Percentiles rank a stretch among this genome's conserved stretches.
Conservation (phyloP, 495 filamentous ascomycete species). For the Penicillium arizonense region DNA sequence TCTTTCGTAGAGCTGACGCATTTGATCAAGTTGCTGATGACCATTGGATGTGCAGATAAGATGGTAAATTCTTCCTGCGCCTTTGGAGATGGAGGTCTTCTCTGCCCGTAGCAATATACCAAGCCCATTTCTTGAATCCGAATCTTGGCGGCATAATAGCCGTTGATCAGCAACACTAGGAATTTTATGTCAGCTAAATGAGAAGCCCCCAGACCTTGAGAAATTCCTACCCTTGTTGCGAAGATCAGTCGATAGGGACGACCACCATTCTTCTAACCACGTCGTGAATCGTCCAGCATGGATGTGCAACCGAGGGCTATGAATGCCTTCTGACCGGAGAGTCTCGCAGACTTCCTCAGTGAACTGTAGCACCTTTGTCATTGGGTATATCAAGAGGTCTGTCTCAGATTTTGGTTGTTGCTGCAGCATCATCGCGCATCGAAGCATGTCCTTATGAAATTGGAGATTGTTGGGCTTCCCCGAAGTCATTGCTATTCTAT, state of each 20-base stretch:
- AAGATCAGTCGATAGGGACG: conserved; percentile 10
- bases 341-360: conserved; percentile 11
- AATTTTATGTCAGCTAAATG: not conserved
- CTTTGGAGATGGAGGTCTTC: conserved; percentile 8
- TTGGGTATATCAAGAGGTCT: conserved; percentile 10
- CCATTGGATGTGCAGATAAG: conserved; percentile 6
- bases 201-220: not conserved
- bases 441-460: conserved; percentile 11
- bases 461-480: conserved; percentile 11
- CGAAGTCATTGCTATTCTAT: conserved; percentile 12
- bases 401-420: conserved; percentile 10
- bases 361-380: conserved; percentile 9
- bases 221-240: not conserved
- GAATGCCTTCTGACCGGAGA: conserved; percentile 6
- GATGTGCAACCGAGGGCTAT: conserved; percentile 1
- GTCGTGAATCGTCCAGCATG: conserved; percentile 15
- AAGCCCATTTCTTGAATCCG: conserved; percentile 17
- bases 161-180: conserved; percentile 9
- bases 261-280: conserved; percentile 18
- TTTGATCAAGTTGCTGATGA: conserved; percentile 4
- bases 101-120: conserved; percentile 16
- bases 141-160: conserved; percentile 12
- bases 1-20: not conserved
- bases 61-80: conserved; percentile 8
- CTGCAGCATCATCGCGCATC: conserved; percentile 11